phyloP scores from a whole-genome alignment of 2,329 filamentous ascomycete genomes.

The Fusarium zealandicum region DNA sequence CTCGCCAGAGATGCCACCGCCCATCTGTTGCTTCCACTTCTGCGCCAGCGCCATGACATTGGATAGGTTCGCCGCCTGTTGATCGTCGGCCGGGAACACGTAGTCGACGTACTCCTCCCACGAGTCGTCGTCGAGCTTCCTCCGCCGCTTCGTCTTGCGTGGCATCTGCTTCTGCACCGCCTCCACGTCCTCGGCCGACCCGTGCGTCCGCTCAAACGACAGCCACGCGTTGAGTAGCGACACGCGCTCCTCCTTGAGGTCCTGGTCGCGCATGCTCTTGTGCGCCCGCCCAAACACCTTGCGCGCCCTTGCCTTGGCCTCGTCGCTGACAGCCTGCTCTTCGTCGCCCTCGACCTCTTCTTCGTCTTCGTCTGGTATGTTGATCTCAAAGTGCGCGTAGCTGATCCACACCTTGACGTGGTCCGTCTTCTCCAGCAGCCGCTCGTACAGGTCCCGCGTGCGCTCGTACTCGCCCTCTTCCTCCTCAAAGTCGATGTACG shows the following conservation, averaged over 20 bases:
- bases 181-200: slow-evolving; percentile 75
- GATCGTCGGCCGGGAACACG: slow-evolving; percentile 94
- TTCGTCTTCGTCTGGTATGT: slow-evolving; percentile 79
- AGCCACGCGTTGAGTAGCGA: slow-evolving; percentile 91
- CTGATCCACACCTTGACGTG: slow-evolving; percentile 99
- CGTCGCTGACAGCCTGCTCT: slow-evolving; percentile 77
- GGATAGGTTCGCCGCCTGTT: slow-evolving; percentile 82
- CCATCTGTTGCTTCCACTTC: slow-evolving; percentile 81
- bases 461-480: slow-evolving; percentile 90
- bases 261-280: slow-evolving; percentile 85
- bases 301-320: slow-evolving; percentile 82
- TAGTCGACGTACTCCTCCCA: slow-evolving; percentile 98
- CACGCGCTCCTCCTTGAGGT: slow-evolving; percentile 93
- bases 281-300: slow-evolving; percentile 86
- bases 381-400: slow-evolving; percentile 98
- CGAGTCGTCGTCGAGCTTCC: slow-evolving; percentile 88
- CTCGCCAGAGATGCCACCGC: slow-evolving; percentile 45
- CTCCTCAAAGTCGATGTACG: slow-evolving; percentile 98
- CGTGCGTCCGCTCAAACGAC: slow-evolving; percentile 88
- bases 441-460: slow-evolving; percentile 84
- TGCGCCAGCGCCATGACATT: slow-evolving; percentile 86
- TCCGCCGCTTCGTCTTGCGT: slow-evolving; percentile 87
- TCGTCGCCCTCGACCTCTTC: slow-evolving; percentile 64
- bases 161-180: slow-evolving; percentile 94
- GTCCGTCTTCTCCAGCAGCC: slow-evolving; percentile 90